Conservation (phyloP, 441 rosid species). For the Sinapis alba region DNA sequence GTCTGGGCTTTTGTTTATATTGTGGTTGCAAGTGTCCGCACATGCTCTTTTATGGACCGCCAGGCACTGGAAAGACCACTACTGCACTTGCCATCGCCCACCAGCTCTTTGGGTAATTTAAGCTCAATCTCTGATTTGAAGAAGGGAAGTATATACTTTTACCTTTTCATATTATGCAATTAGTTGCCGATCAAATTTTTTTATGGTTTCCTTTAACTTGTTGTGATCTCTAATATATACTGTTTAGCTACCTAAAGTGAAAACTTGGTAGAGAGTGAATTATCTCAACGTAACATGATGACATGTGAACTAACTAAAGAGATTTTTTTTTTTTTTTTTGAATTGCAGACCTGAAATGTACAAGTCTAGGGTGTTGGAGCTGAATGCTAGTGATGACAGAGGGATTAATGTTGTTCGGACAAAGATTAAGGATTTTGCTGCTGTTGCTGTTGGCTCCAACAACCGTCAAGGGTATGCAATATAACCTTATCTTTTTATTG, state of each 20-base stretch:
- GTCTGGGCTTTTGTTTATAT: background rate
- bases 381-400: conserved; percentile 99
- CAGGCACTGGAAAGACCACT: conserved; percentile 96
- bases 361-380: conserved; percentile 94
- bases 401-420: conserved; percentile 97
- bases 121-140: background rate
- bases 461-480: conserved; percentile 67
- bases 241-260: background rate
- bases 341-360: conserved; percentile 80
- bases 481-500: background rate
- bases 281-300: background rate
- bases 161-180: no score
- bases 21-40: conserved; percentile 75
- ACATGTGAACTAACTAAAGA: background rate
- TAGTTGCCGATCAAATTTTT: no score
- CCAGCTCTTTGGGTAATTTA: conserved; percentile 85
- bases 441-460: conserved; percentile 87
- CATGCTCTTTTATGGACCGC: conserved; percentile 97
- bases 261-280: background rate
- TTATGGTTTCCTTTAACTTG: no score
- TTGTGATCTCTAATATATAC: background rate
- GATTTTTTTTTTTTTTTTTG: conserved; percentile 18
- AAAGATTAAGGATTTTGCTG: conserved; percentile 95
- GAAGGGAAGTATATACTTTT: background rate
- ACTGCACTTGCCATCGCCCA: conserved; percentile 92